Evolutionary conservation across 2,329 filamentous ascomycete genomes (phyloP).

Genomic region (Exophiala aquamarina): DNA sequence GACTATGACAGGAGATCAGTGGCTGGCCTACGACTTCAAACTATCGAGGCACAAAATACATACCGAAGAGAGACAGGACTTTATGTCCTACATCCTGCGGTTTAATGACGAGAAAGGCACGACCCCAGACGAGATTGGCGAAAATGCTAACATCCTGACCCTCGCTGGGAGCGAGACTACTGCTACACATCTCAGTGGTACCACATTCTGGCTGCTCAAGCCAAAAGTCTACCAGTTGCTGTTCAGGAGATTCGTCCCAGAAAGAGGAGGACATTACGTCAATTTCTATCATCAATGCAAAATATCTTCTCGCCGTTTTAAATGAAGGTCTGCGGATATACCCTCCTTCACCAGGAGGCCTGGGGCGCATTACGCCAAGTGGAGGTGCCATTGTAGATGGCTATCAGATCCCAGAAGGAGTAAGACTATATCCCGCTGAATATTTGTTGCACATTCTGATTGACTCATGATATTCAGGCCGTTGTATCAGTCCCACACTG

Average conservation of each 20-base stretch:
- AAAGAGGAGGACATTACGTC: conserved; percentile 41
- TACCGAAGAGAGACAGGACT: too few relatives aligned
- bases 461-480: too few relatives aligned
- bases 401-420: conserved; percentile 26
- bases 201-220: conserved; percentile 40
- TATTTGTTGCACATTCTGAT: too few relatives aligned
- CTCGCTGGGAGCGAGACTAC: conserved; percentile 49
- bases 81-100: conserved; percentile 17
- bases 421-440: too few relatives aligned
- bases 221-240: conserved; percentile 34
- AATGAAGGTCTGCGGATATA: conserved; percentile 46
- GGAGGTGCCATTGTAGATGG: conserved; percentile 30
- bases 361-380: conserved; percentile 35
- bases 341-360: conserved; percentile 30
- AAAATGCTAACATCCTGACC: conserved; percentile 36
- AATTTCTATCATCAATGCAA: conserved; percentile 26
- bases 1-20: neutral
- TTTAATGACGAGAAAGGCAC: conserved; percentile 18
- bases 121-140: conserved; percentile 34
- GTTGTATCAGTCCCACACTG: too few relatives aligned
- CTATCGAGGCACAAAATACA: too few relatives aligned
- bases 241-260: conserved; percentile 44
- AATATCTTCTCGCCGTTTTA: conserved; percentile 45
- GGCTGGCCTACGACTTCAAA: too few relatives aligned
- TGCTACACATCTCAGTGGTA: conserved; percentile 43